Evolutionary conservation across 1,139 yeast genomes (phyloP), one percentile per base, ranked within the genome.

Genomic region (Candida sp.): DNA sequence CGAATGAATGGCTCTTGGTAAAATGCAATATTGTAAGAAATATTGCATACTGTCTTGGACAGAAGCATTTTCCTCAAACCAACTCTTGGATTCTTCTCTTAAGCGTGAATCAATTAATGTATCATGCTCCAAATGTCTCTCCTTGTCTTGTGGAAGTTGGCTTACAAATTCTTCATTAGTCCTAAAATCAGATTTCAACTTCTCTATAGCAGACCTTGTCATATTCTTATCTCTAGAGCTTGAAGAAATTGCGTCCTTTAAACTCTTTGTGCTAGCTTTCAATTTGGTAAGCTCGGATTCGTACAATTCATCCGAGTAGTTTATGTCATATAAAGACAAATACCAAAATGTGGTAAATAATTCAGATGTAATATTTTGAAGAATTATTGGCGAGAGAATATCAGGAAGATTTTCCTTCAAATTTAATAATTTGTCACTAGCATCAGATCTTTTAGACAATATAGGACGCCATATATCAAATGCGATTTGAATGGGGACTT

Each of bases 1-100:
- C 0, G 97, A 87, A 52, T 85, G 89, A 3, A 85, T 61, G 3
- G 84, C 77, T 53, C 97, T 73, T 12, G 97, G 97, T 19, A 90
- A 63, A 5, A 89, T 56, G 61, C 97, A 88, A 43, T 66, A 64
- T 47, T 85, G 84, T 32, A 88, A 57, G 45, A 89, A 73, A 5
- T 64, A 58, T 33, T 58, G 56, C 19, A 55, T 52, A 12, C 62
- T 47, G 5, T 52, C 50, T 8, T 58, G 60, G 19, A 55, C 45
- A n/a, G 59, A 46, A 9, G 41, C 47, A 11, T 39, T 43, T 9
- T 42, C 45, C 4, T 45, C 35, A 44, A 70, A 67, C 73, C 73
- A 70, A 4, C 39, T 38, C 0, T 36, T 5, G 1, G 65, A 49
- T 22, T 54, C 58, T 2, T 45, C 43, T 4, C 30, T 33, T 4